Percentiles rank a stretch among this genome's conserved stretches.
Evolutionary conservation across 2,329 filamentous ascomycete genomes (phyloP).

Genomic region (Xylaria sp.): DNA sequence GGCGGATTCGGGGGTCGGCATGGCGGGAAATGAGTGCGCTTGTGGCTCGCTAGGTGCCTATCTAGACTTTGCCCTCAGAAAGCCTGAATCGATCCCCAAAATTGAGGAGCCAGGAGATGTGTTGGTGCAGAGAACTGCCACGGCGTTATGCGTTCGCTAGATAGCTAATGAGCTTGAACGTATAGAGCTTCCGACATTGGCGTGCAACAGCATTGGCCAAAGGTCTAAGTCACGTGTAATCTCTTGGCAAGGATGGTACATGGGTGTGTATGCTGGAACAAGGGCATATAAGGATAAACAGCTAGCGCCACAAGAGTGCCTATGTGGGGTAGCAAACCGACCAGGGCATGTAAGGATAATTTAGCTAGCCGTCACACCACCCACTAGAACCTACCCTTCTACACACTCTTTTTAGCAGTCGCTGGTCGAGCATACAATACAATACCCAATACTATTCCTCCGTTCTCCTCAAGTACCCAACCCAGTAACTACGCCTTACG

Average conservation of each 20-base stretch:
- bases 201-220: background rate
- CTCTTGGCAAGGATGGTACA: constrained; percentile 15
- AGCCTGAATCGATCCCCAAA: constrained; percentile 6
- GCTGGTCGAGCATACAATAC: no score
- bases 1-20: constrained; percentile 86
- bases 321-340: no score
- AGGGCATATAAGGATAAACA: no score
- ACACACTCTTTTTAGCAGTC: no score
- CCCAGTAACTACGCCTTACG: no score
- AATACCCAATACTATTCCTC: no score
- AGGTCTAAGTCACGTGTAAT: constrained; percentile 24
- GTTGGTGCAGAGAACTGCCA: constrained; percentile 12
- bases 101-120: constrained; percentile 3
- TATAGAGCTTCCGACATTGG: constrained; percentile 26
- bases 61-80: background rate
- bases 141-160: constrained; percentile 18
- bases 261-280: no score
- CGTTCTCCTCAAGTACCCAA: no score
- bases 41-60: constrained; percentile 10
- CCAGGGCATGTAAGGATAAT: background rate
- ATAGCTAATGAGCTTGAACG: background rate
- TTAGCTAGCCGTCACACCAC: background rate
- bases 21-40: constrained; percentile 53
- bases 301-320: no score
- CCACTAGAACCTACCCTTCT: no score